phyloP scores from a whole-genome alignment of 2,329 filamentous ascomycete genomes.

The Neocatenulostroma microsporum region DNA sequence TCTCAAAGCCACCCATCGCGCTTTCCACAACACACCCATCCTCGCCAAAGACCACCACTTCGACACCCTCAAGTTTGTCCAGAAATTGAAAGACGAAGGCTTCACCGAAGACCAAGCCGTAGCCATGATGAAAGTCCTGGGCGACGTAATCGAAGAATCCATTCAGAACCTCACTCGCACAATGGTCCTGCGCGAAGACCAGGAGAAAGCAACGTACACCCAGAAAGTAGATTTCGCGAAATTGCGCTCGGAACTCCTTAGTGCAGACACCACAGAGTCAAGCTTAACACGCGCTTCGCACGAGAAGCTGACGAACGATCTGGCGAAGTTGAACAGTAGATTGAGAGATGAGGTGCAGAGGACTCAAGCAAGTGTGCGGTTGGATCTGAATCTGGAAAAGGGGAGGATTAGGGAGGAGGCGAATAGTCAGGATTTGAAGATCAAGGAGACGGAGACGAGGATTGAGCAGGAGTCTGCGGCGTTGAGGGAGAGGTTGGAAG shows the following conservation, averaged over 20 bases:
- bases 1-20: conserved; percentile 12
- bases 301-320: conserved; percentile 86
- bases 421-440: conserved; percentile 91
- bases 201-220: conserved; percentile 66
- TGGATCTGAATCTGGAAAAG: conserved; percentile 95
- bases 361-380: conserved; percentile 82
- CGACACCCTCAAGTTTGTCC: conserved; percentile 95
- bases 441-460: conserved; percentile 97
- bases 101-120: conserved; percentile 93
- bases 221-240: conserved; percentile 98
- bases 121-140: conserved; percentile 97
- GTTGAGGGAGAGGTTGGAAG: conserved; percentile 83
- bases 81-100: conserved; percentile 78
- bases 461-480: conserved; percentile 96
- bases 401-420: conserved; percentile 93
- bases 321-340: conserved; percentile 84
- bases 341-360: conserved; percentile 89
- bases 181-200: conserved; percentile 94
- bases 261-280: conserved; percentile 83
- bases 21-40: conserved; percentile 60
- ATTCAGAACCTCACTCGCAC: conserved; percentile 96
- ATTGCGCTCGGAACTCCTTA: conserved; percentile 85
- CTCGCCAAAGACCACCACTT: conserved; percentile 80
- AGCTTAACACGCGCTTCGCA: conserved; percentile 82
- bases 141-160: conserved; percentile 94